Evolutionary conservation across 106 monocot species (phyloP).

Genomic region (Acorus gramineus): DNA sequence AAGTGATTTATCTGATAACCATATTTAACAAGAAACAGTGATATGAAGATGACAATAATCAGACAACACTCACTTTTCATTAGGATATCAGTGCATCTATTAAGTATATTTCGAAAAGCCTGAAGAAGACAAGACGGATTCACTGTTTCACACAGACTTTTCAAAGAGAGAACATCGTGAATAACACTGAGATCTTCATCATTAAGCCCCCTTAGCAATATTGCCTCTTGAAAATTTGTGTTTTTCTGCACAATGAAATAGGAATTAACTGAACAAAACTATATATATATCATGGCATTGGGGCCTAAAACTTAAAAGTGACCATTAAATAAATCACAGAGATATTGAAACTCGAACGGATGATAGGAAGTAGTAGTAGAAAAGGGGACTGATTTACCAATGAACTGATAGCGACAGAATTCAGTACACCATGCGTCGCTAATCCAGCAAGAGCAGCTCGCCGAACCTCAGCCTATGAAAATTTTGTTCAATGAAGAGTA

Average conservation of each 20-base stretch:
- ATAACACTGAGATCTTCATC: conserved; percentile 82
- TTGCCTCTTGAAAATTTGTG: conserved; percentile 44
- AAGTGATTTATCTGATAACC: too few relatives aligned
- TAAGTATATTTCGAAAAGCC: conserved; percentile 39
- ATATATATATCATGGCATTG: too few relatives aligned
- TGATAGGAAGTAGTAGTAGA: too few relatives aligned
- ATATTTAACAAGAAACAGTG: neutral
- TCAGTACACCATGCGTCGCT: conserved; percentile 35
- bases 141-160: conserved; percentile 39
- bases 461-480: conserved; percentile 52
- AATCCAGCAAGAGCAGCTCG: conserved; percentile 44
- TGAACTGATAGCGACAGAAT: conserved; percentile 24
- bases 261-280: too few relatives aligned
- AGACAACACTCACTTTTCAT: conserved; percentile 32
- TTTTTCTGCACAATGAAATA: conserved; percentile 40
- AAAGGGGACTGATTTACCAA: conserved; percentile 19
- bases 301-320: too few relatives aligned
- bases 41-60: neutral
- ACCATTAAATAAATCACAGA: too few relatives aligned
- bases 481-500: too few relatives aligned
- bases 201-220: conserved; percentile 38
- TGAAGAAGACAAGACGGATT: conserved; percentile 35
- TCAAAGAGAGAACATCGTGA: conserved; percentile 63
- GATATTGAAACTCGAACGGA: too few relatives aligned
- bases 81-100: conserved; percentile 47